These are phyloP conservation scores for Dothistroma pini DNA, from an alignment of 2,329 filamentous ascomycete genomes.

Conservation along the genomic window DNA sequence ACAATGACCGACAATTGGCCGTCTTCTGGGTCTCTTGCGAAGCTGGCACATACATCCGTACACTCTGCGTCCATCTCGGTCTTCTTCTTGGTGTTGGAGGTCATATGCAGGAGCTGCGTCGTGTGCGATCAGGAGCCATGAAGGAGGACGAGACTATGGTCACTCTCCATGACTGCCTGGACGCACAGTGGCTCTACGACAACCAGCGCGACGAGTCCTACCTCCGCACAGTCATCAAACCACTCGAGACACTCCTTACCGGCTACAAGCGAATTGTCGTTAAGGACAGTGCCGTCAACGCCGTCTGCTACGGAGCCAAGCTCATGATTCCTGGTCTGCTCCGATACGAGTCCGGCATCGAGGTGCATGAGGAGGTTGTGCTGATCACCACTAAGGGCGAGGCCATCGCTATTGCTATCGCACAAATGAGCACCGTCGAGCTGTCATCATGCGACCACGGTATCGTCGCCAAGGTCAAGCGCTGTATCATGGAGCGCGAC, in stretches of 20 bases:
- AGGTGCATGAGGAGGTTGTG: constrained; percentile 93
- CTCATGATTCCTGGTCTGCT: constrained; percentile 97
- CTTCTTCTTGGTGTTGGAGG: constrained; percentile 76
- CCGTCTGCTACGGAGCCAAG: constrained; percentile 97
- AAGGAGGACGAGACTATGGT: constrained; percentile 85
- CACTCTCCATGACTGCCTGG: constrained; percentile 90
- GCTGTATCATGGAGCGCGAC: constrained; percentile 99
- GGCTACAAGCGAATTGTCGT: constrained; percentile 97
- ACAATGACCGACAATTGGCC: constrained; percentile 94
- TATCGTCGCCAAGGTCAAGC: constrained; percentile 97
- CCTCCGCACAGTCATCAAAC: constrained; percentile 84
- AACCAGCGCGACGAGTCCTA: constrained; percentile 94
- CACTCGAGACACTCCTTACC: constrained; percentile 85
- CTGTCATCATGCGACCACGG: constrained; percentile 96
- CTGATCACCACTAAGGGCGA: constrained; percentile 99
- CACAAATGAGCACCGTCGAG: constrained; percentile 97
- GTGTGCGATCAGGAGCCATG: constrained; percentile 93
- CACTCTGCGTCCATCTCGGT: constrained; percentile 90
- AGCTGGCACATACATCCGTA: constrained; percentile 97
- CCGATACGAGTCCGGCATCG: constrained; percentile 86
- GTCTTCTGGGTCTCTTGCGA: constrained; percentile 99
- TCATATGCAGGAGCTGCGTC: constrained; percentile 96
- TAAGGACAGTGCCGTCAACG: constrained; percentile 95
- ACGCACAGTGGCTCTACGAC: constrained; percentile 94
- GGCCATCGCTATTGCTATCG: constrained; percentile 92